phyloP scores from a whole-genome alignment of 2,329 filamentous ascomycete species.

The Aspergillus hortae region DNA sequence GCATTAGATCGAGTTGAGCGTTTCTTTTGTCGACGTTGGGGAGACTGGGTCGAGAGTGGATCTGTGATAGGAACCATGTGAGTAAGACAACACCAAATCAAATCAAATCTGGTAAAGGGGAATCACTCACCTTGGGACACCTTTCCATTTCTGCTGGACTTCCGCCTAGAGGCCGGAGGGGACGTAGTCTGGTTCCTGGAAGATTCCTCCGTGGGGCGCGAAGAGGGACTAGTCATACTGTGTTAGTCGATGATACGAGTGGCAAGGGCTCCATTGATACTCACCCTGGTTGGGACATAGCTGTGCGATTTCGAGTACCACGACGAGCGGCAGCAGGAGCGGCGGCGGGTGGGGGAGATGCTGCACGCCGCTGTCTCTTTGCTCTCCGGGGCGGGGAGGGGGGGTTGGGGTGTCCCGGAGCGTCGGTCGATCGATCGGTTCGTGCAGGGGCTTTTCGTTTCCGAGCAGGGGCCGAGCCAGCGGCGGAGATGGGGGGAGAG shows the following conservation, averaged over 20 bases:
- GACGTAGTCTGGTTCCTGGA: constrained; percentile 49
- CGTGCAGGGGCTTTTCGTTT: constrained; percentile 71
- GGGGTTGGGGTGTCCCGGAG: constrained; percentile 29
- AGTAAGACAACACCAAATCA: constrained; percentile 3
- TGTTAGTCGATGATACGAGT: constrained; percentile 14
- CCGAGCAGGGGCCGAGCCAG: constrained; percentile 51
- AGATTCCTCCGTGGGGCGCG: constrained; percentile 62
- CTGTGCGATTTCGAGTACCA: constrained; percentile 30
- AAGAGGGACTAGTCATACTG: constrained; percentile 51
- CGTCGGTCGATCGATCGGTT: constrained; percentile 44
- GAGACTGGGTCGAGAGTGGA: constrained; percentile 30
- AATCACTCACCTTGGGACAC: constrained; percentile 47
- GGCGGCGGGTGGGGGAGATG: constrained; percentile 38
- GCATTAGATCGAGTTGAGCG: constrained; percentile 53
- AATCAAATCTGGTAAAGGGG: not conserved
- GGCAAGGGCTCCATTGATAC: constrained; percentile 12
- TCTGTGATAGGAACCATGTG: constrained; percentile 21
- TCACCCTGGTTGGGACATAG: constrained; percentile 43
- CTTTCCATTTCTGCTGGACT: constrained; percentile 70
- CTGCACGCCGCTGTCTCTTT: constrained; percentile 68
- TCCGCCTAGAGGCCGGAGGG: constrained; percentile 66
- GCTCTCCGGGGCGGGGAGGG: constrained; percentile 53
- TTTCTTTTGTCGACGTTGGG: constrained; percentile 51
- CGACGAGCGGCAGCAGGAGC: constrained; percentile 43
- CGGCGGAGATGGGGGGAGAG: constrained; percentile 38